Evolutionary conservation across 257 asterid genomes (phyloP).

Genomic region (Solanum piurae): DNA sequence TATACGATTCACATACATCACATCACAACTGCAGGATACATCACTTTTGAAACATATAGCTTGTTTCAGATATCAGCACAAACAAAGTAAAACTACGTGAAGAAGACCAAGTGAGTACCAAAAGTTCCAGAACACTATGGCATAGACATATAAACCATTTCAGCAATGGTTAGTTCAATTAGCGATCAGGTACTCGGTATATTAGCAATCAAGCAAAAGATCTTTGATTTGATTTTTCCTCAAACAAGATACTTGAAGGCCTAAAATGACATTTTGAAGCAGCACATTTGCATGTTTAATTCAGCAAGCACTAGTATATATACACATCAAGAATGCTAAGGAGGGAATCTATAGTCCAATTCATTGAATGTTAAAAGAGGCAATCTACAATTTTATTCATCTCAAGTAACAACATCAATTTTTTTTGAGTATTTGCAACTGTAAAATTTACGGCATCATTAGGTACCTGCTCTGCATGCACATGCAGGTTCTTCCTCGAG

Average conservation of each 20-base stretch:
- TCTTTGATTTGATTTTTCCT: not conserved
- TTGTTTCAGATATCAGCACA: not conserved
- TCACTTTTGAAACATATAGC: not conserved
- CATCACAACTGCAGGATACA: not conserved
- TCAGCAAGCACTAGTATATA: not conserved
- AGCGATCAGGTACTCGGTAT: not conserved
- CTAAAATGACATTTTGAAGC: not conserved
- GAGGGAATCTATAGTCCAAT: not conserved
- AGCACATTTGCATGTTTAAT: not conserved
- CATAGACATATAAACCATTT: not conserved
- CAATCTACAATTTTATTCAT: not conserved
- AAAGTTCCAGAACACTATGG: not conserved
- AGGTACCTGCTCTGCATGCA: slow-evolving; percentile 59
- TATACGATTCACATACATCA: not conserved
- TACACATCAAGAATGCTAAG: not conserved
- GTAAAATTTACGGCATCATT: not conserved
- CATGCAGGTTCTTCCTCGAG: slow-evolving; percentile 47
- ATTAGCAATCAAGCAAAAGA: not conserved
- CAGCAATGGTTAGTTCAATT: not conserved
- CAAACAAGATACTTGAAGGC: not conserved
- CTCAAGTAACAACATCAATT: not conserved
- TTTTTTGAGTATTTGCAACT: not conserved
- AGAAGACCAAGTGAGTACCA: not conserved
- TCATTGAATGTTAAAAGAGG: not conserved
- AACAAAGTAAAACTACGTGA: not conserved